These are phyloP conservation scores for Podila minutissima DNA, from an alignment of 192 early-diverging fungal species.

Conservation along the genomic window DNA sequence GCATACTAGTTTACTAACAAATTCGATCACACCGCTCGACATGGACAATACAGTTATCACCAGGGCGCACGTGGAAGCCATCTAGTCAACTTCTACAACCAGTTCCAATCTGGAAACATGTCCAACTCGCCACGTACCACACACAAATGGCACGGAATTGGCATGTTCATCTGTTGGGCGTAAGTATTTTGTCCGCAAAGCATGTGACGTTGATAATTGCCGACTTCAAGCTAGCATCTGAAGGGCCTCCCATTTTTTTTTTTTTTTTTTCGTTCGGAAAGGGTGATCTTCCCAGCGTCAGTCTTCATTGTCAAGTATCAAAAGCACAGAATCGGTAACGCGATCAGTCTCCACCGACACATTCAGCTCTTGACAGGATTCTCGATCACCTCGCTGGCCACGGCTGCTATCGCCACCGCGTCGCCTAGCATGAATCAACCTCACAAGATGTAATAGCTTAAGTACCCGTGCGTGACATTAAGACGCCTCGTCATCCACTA, in stretches of 20 bases:
- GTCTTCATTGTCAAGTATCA: constrained; percentile 14
- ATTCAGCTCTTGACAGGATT: constrained; percentile 18
- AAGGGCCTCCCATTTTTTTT: too few relatives aligned
- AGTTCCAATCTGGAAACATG: neutral
- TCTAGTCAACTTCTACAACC: constrained; percentile 4
- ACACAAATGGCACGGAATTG: constrained; percentile 9
- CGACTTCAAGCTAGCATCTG: too few relatives aligned
- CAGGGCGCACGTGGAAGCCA: neutral
- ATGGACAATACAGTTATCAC: neutral
- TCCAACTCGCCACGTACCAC: neutral
- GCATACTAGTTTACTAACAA: too few relatives aligned
- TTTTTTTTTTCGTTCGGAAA: too few relatives aligned
- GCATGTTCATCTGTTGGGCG: constrained; percentile 20
- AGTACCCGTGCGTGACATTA: too few relatives aligned
- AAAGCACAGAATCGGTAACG: constrained; percentile 9
- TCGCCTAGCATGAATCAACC: neutral
- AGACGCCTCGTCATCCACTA: too few relatives aligned
- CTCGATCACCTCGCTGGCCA: constrained; percentile 8
- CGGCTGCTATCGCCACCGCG: constrained; percentile 15
- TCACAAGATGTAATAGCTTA: neutral
- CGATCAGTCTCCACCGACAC: constrained; percentile 12
- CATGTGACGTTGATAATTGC: too few relatives aligned
- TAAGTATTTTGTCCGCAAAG: too few relatives aligned
- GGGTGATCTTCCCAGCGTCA: constrained; percentile 10
- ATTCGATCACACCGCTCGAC: neutral